These are phyloP conservation scores for Botrytis deweyae DNA, from an alignment of 2,329 filamentous ascomycete species.

Conservation along the genomic window DNA sequence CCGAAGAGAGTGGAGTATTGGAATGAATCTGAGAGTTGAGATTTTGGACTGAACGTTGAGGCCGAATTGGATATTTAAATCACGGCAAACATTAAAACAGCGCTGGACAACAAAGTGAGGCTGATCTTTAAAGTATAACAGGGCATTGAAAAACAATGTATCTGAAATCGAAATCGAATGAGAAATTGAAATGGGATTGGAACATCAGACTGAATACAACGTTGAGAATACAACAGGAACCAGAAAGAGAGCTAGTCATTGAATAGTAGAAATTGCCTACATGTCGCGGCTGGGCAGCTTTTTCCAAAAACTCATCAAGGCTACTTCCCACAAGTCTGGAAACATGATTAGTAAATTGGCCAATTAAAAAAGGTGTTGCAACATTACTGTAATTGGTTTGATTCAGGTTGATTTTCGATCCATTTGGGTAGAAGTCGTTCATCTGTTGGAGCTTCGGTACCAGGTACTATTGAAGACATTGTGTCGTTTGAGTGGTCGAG, in stretches of 20 bases:
- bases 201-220: background rate
- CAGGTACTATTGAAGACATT: background rate
- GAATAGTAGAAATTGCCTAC: conserved; percentile 22
- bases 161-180: background rate
- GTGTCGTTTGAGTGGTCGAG: background rate
- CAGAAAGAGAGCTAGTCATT: background rate
- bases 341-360: background rate
- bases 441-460: conserved; percentile 25
- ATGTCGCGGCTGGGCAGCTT: conserved; percentile 49
- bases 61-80: background rate
- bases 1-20: background rate
- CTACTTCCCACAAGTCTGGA: conserved; percentile 31
- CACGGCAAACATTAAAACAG: background rate
- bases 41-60: background rate
- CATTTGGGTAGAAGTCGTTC: conserved; percentile 40
- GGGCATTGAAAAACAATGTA: background rate
- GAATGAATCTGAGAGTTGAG: background rate
- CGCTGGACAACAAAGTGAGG: background rate
- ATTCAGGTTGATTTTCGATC: conserved; percentile 45
- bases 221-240: background rate
- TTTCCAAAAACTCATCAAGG: conserved; percentile 31
- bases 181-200: background rate
- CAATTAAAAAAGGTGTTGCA: conserved; percentile 28
- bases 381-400: conserved; percentile 41
- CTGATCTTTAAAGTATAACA: background rate